Percentiles rank a stretch among this genome's conserved stretches.
Conservation (phyloP, 208 protist species). For the Leishmania tropica region DNA sequence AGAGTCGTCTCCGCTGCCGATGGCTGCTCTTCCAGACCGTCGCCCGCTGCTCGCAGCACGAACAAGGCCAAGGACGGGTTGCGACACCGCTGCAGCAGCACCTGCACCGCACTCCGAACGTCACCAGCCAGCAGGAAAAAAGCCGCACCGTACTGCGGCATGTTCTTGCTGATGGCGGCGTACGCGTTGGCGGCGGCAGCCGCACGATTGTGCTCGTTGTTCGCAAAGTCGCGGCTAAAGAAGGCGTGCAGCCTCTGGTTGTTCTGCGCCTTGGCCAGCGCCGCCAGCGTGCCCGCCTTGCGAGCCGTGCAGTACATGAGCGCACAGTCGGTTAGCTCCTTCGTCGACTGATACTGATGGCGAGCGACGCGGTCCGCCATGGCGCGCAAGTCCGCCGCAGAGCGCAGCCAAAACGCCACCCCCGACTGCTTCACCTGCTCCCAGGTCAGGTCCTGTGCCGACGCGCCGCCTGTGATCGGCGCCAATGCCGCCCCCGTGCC, state of each 20-base stretch:
- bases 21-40: neutral
- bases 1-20: slow-evolving; percentile 17
- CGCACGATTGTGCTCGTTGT: slow-evolving; percentile 54
- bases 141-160: slow-evolving; percentile 85
- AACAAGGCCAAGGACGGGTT: slow-evolving; percentile 77
- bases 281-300: slow-evolving; percentile 83
- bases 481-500: neutral
- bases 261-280: slow-evolving; percentile 89
- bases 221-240: slow-evolving; percentile 88
- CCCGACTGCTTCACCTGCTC: slow-evolving; percentile 62
- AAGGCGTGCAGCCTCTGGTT: slow-evolving; percentile 87
- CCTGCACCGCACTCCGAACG: slow-evolving; percentile 80
- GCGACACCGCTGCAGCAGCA: slow-evolving; percentile 80
- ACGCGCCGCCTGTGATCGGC: too few relatives aligned
- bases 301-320: slow-evolving; percentile 89
- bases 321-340: slow-evolving; percentile 79
- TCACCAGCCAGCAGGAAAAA: slow-evolving; percentile 94
- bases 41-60: slow-evolving; percentile 61
- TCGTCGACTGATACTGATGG: slow-evolving; percentile 71
- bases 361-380: slow-evolving; percentile 82
- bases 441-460: slow-evolving; percentile 44
- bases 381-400: slow-evolving; percentile 50
- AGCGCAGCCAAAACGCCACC: slow-evolving; percentile 73
- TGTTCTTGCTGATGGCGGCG: slow-evolving; percentile 86
- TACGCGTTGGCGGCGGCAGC: slow-evolving; percentile 93